Conservation (phyloP, 2,329 filamentous ascomycete species). For the Plectosphaerella sp. region DNA sequence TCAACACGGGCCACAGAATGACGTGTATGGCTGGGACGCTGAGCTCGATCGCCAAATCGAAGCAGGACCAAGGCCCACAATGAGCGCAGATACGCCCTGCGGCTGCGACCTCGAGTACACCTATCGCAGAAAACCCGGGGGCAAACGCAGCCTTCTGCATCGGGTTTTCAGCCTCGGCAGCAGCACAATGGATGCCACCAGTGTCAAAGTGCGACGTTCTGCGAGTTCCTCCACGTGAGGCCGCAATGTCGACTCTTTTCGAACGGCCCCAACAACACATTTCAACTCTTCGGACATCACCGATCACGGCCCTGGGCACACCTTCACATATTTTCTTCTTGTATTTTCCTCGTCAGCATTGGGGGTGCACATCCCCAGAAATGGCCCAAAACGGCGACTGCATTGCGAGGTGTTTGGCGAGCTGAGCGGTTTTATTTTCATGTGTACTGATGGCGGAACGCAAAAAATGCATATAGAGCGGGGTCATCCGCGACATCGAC, state of each 20-base stretch:
- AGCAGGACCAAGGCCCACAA: neutral
- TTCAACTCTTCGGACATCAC: neutral
- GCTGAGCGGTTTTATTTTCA: neutral
- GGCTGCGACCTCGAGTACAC: conserved; percentile 14
- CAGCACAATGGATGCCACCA: conserved; percentile 2
- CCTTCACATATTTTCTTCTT: neutral
- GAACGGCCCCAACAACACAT: neutral
- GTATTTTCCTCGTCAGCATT: neutral
- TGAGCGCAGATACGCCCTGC: neutral
- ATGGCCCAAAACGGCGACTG: neutral
- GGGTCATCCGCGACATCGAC: neutral
- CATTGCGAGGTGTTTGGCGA: neutral
- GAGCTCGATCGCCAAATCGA: conserved; percentile 30
- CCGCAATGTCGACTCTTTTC: neutral
- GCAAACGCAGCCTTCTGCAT: conserved; percentile 31
- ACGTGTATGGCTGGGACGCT: conserved; percentile 52
- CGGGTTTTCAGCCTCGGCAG: conserved; percentile 28
- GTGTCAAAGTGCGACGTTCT: conserved; percentile 4
- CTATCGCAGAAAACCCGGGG: conserved; percentile 18
- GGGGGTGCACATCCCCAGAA: neutral
- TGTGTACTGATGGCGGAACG: neutral
- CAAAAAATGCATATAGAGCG: neutral
- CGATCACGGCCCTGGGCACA: too few species aligned
- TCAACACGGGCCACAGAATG: conserved; percentile 24
- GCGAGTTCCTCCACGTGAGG: conserved; percentile 8